These are phyloP conservation scores for Kodamaea plutei DNA, from an alignment of 1,139 yeast species.

Conservation along the genomic window DNA sequence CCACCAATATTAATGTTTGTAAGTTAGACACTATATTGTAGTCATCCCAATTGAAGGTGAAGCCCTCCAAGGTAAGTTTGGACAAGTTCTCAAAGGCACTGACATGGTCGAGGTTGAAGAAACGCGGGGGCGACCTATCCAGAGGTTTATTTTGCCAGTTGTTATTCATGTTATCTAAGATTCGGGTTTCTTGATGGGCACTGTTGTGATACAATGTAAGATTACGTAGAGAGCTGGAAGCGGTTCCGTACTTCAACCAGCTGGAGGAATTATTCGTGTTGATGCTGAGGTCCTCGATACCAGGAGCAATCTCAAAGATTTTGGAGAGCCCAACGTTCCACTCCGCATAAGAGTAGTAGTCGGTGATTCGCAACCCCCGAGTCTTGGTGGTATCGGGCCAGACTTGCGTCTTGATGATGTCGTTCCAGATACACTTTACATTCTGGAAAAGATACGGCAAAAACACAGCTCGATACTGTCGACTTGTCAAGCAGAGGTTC, in stretches of 20 bases:
- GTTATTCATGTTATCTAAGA: constrained; percentile 5
- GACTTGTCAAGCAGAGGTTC: constrained; percentile 21
- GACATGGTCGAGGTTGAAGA: constrained; percentile 33
- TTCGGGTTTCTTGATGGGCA: constrained; percentile 21
- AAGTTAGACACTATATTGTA: constrained; percentile 9
- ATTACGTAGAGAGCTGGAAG: constrained; percentile 14
- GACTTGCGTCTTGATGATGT: constrained; percentile 14
- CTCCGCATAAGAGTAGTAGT: constrained; percentile 38
- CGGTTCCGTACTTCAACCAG: constrained; percentile 41
- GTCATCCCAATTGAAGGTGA: constrained; percentile 31
- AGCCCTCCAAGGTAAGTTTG: constrained; percentile 23
- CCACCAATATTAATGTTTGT: constrained; percentile 18
- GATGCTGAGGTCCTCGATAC: constrained; percentile 21
- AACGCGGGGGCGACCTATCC: constrained; percentile 18
- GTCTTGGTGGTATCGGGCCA: constrained; percentile 1
- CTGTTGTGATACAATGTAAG: constrained; percentile 28
- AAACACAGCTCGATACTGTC: constrained; percentile 19
- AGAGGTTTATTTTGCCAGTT: constrained; percentile 7
- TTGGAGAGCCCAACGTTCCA: constrained; percentile 35
- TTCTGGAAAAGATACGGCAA: constrained; percentile 20
- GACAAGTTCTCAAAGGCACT: constrained; percentile 19
- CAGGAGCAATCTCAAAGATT: constrained; percentile 18
- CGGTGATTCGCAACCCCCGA: constrained; percentile 25
- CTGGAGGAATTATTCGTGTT: constrained; percentile 37
- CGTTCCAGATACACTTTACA: constrained; percentile 30